Base-by-base conservation (phyloP, 495 filamentous ascomycete species). In the Aspergillus sparsus region DNA sequence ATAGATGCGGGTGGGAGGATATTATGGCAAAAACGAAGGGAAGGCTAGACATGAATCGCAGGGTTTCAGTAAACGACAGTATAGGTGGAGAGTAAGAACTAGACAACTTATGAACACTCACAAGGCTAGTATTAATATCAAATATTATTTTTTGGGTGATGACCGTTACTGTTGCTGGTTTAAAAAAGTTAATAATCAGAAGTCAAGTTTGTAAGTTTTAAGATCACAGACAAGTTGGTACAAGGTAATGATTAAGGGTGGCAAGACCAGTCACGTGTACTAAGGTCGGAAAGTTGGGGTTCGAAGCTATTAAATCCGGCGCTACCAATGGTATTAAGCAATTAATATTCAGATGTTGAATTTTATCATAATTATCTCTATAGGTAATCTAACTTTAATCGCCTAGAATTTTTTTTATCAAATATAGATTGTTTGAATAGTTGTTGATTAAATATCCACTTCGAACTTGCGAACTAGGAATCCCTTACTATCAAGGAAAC, bases 381-480 rank as follows among this genome's bases (percentile, higher is more conserved):
- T 27, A 27, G 21, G 21, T 16, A 47, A 47, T 47, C 27, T 47
- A n/a, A 41, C 3, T 41, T 8, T 41, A 41, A 5, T 9, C 21
- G 21, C 21, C 21, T 27, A 27, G 21, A 27, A 1, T 27, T 27
- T 27, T 10, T n/a, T 41, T 42, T 42, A 42, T 42, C 39, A 2
- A 11, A 42, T 13, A 42, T 9, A 11, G 39, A 11, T 15, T 42
- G 5, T 4, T 42, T 11, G 9, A 13, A 15, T 42, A 13, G 39
- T 15, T 42, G 18, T 49, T 57, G 18, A 41, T 68, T 58, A 78
- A 2, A 70, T 62, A 12, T 75, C 70, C 15, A 78, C 68, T 65
- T 96, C 92, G 68, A 87, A 89, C 59, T 85, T 80, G 58, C 94
- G 81, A 13, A 98, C 87, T 55, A 92, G 70, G 52, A 96, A 77